Evolutionary conservation across 2,329 filamentous ascomycete genomes (phyloP).

Genomic region (Ilyonectria sp.): DNA sequence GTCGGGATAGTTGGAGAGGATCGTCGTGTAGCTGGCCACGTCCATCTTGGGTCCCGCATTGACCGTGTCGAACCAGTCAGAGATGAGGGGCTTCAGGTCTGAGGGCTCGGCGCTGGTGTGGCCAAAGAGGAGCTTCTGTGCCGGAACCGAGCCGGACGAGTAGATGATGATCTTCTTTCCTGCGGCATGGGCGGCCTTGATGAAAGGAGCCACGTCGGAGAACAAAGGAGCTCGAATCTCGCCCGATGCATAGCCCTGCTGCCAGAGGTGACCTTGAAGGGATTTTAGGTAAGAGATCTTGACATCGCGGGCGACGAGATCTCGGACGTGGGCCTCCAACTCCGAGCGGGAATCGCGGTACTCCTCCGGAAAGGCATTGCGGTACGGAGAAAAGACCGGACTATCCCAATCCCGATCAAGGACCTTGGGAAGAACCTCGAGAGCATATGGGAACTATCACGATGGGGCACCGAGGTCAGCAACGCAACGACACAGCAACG

Average conservation of each 20-base stretch:
- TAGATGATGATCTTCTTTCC: conserved; percentile 80
- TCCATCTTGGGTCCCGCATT: conserved; percentile 85
- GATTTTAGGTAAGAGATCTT: conserved; percentile 85
- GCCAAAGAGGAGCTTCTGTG: conserved; percentile 84
- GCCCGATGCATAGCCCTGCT: conserved; percentile 79
- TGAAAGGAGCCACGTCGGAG: conserved; percentile 77
- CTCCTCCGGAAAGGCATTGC: conserved; percentile 78
- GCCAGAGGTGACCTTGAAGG: conserved; percentile 86
- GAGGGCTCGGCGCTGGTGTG: conserved; percentile 72
- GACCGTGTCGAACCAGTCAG: conserved; percentile 83
- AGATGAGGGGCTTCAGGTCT: conserved; percentile 73
- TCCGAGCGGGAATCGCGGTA: conserved; percentile 71
- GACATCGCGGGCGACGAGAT: conserved; percentile 80
- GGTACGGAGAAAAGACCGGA: conserved; percentile 76
- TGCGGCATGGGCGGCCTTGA: conserved; percentile 71
- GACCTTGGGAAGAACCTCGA: conserved; percentile 75
- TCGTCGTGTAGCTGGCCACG: conserved; percentile 76
- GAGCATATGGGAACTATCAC: conserved; percentile 82
- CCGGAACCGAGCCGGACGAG: conserved; percentile 84
- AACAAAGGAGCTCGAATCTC: conserved; percentile 82
- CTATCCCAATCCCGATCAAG: conserved; percentile 78
- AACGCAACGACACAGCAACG: conserved; percentile 27
- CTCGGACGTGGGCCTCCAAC: conserved; percentile 77
- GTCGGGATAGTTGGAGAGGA: conserved; percentile 63
- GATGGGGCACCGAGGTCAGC: conserved; percentile 35